These are phyloP conservation scores for Chytriomyces sp. DNA, from an alignment of 192 early-diverging fungal species.

Conservation along the genomic window DNA sequence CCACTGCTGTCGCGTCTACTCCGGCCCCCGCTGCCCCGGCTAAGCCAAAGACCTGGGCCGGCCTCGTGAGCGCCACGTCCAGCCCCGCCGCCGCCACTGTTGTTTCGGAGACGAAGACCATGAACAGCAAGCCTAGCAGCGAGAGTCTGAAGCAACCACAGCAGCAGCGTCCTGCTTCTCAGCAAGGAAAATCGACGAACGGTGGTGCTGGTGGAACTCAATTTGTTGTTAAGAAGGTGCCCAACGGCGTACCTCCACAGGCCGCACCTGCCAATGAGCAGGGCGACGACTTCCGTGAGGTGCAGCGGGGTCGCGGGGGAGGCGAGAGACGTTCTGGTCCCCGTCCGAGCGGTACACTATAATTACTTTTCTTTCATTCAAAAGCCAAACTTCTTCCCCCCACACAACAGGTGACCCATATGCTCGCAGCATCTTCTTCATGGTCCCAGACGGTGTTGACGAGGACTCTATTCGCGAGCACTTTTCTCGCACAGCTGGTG, in stretches of 20 bases:
- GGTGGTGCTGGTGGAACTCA: slow-evolving; percentile 12
- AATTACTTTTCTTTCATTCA: slow-evolving; percentile 27
- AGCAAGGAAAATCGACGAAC: slow-evolving; percentile 17
- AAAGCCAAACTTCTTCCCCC: background rate
- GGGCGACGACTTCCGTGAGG: background rate
- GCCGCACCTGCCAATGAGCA: background rate
- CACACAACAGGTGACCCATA: slow-evolving; percentile 3
- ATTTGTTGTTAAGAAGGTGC: slow-evolving; percentile 2
- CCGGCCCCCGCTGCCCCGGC: slow-evolving; percentile 42
- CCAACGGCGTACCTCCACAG: background rate
- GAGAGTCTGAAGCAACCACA: background rate
- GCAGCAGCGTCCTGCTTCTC: background rate
- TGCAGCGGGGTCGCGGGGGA: background rate
- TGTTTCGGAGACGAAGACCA: too few species aligned
- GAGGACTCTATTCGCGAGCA: slow-evolving; percentile 54
- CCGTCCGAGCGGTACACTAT: slow-evolving; percentile 43
- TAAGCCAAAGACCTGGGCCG: slow-evolving; percentile 80
- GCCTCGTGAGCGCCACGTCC: slow-evolving; percentile 65
- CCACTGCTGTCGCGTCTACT: background rate
- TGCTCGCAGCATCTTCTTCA: slow-evolving; percentile 30
- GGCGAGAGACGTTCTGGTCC: slow-evolving; percentile 35
- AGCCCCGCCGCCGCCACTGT: slow-evolving; percentile 31
- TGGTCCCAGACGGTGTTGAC: slow-evolving; percentile 44
- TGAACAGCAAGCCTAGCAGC: slow-evolving; percentile 25
- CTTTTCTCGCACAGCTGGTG: slow-evolving; percentile 58